phyloP scores from a whole-genome alignment of 2,329 filamentous ascomycete genomes.

The Scedosporium dehoogii region DNA sequence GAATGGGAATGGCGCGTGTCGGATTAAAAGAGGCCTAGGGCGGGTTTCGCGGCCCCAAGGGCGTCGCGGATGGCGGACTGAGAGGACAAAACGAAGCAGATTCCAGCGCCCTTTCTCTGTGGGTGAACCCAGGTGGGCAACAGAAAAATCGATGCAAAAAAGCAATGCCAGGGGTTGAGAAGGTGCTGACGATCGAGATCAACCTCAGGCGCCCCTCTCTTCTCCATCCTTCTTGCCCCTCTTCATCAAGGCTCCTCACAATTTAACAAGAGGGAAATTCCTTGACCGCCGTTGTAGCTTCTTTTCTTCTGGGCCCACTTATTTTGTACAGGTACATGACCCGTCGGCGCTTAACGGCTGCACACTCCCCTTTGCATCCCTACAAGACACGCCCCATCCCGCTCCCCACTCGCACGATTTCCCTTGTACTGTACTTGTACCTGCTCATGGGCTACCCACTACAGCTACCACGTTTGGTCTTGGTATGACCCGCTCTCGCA shows the following conservation, averaged over 20 bases:
- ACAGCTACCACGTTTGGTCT: no score
- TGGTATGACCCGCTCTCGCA: background rate
- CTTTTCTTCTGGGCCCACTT: background rate
- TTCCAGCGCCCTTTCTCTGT: background rate
- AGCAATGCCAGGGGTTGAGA: background rate
- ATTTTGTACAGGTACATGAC: constrained; percentile 1
- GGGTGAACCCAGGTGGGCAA: background rate
- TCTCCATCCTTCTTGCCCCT: background rate
- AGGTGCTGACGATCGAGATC: background rate
- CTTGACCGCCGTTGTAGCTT: constrained; percentile 1
- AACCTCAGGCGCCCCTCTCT: background rate
- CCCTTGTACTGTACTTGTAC: background rate
- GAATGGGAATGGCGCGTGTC: no score
- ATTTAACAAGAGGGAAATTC: background rate
- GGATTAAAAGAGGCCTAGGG: no score
- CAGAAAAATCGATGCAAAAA: background rate
- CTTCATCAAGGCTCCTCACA: background rate
- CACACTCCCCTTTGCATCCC: background rate
- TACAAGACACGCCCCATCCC: background rate
- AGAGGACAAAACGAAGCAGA: background rate
- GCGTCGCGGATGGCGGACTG: background rate
- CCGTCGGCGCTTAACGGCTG: background rate
- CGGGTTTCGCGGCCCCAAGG: background rate
- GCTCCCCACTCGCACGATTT: background rate
- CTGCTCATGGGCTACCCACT: no score